Conservation (phyloP, 129 eudicot species). For the Flaveria linearis region DNA sequence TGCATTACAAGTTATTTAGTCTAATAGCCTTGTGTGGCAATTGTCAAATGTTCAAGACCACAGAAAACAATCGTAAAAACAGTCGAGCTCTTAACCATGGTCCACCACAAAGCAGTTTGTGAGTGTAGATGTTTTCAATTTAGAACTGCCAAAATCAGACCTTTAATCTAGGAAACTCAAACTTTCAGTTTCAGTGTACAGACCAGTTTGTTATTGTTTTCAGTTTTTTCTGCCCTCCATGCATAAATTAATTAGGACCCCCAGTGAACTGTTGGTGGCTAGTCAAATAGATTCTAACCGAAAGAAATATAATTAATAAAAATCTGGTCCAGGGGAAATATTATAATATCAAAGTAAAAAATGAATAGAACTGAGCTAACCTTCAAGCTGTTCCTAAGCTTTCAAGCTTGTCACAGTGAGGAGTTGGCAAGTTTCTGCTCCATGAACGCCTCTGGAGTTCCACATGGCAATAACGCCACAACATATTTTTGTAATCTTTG, state of each 20-base stretch:
- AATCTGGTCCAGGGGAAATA: neutral
- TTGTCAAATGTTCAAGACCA: slow-evolving; percentile 5
- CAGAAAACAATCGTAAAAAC: neutral
- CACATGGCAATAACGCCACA: slow-evolving; percentile 81
- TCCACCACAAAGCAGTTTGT: neutral
- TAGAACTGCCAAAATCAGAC: neutral
- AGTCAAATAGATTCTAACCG: neutral
- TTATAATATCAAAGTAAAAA: neutral
- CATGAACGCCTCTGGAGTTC: slow-evolving; percentile 95
- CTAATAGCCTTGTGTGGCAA: too few relatives aligned
- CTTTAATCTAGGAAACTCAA: neutral
- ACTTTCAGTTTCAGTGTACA: neutral
- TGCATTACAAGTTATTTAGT: too few relatives aligned
- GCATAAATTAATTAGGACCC: slow-evolving; percentile 9
- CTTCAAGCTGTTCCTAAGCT: slow-evolving; percentile 63
- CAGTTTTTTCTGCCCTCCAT: neutral
- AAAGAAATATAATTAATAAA: neutral
- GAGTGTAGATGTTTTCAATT: neutral
- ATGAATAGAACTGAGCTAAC: slow-evolving; percentile 43
- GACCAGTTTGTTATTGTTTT: neutral
- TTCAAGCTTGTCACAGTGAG: slow-evolving; percentile 90
- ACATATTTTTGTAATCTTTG: slow-evolving; percentile 77
- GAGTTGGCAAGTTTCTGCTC: slow-evolving; percentile 89
- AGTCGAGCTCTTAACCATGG: neutral
- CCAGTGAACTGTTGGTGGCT: neutral